phyloP scores from a whole-genome alignment of 331 rosid genomes.

The Quercus phellos region DNA sequence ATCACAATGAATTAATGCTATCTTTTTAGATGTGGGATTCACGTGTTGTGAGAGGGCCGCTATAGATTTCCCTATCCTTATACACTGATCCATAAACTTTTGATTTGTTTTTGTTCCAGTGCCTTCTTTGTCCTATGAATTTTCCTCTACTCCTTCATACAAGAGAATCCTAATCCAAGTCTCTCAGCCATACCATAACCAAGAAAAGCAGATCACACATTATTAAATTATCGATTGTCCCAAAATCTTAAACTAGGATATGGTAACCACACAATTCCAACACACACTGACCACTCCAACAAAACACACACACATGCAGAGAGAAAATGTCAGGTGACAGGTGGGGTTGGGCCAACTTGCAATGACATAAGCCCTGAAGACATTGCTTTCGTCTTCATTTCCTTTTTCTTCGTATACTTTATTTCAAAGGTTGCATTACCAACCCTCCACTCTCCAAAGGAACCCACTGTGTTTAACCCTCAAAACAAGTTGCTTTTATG shows the following conservation, averaged over 20 bases:
- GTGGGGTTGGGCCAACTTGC: constrained; percentile 41
- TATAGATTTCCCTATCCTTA: too few species aligned
- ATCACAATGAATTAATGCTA: too few species aligned
- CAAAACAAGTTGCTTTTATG: constrained; percentile 30
- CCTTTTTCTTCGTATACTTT: constrained; percentile 50
- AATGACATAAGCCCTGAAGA: constrained; percentile 45
- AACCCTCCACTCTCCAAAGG: constrained; percentile 20
- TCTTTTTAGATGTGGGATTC: too few species aligned
- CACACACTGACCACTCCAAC: not conserved
- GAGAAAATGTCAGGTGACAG: constrained; percentile 29
- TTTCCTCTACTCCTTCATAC: not conserved
- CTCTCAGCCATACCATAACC: not conserved
- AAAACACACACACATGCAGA: too few species aligned
- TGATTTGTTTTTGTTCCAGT: too few species aligned
- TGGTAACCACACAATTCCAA: too few species aligned
- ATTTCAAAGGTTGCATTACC: constrained; percentile 61
- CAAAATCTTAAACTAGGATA: too few species aligned
- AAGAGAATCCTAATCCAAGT: not conserved
- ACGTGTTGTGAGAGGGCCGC: too few species aligned
- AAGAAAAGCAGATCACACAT: too few species aligned
- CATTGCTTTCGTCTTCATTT: constrained; percentile 50
- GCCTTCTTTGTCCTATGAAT: too few species aligned
- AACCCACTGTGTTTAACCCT: constrained; percentile 36
- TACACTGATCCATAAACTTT: too few species aligned
- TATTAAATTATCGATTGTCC: too few species aligned